Percentiles rank a stretch among this genome's conserved stretches.
Evolutionary conservation across 2,329 filamentous ascomycete genomes (phyloP).

Genomic region (Fusarium verticillioides): DNA sequence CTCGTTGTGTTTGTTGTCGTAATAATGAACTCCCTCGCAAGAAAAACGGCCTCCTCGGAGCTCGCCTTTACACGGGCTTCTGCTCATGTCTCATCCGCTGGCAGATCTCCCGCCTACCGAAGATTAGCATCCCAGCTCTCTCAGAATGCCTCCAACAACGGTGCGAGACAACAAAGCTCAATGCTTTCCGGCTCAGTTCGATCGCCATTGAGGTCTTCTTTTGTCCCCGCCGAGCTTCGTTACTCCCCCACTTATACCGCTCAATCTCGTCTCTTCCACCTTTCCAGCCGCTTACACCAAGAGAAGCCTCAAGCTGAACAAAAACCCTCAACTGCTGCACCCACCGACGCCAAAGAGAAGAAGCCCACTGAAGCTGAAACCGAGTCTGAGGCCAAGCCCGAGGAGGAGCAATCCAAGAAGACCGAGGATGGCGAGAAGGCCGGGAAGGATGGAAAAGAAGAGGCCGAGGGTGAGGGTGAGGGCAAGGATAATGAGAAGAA

Average conservation of each 20-base stretch:
- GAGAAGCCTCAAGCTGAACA: constrained; percentile 50
- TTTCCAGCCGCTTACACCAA: constrained; percentile 45
- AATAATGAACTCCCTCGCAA: constrained; percentile 61
- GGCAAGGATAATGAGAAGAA: constrained; percentile 66
- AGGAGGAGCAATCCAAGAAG: constrained; percentile 59
- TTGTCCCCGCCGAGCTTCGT: constrained; percentile 52
- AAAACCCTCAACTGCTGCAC: constrained; percentile 39
- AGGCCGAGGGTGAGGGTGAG: constrained; percentile 58
- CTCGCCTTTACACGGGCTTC: constrained; percentile 56
- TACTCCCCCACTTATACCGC: constrained; percentile 47
- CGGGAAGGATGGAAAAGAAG: constrained; percentile 58
- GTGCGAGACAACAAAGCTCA: constrained; percentile 43
- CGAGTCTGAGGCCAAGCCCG: constrained; percentile 49
- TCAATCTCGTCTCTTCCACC: constrained; percentile 50
- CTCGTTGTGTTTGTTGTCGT: constrained; percentile 39
- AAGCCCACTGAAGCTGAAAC: constrained; percentile 50
- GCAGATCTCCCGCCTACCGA: constrained; percentile 60
- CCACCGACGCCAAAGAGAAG: constrained; percentile 56
- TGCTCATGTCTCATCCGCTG: constrained; percentile 52
- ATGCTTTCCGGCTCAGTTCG: constrained; percentile 45
- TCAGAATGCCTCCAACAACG: constrained; percentile 43
- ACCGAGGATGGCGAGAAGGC: constrained; percentile 51
- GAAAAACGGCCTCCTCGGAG: constrained; percentile 56
- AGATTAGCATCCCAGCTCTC: constrained; percentile 57
- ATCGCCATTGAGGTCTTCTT: constrained; percentile 58